Base-by-base conservation (phyloP, 495 filamentous ascomycete species). In the Penicillium mononematosum region DNA sequence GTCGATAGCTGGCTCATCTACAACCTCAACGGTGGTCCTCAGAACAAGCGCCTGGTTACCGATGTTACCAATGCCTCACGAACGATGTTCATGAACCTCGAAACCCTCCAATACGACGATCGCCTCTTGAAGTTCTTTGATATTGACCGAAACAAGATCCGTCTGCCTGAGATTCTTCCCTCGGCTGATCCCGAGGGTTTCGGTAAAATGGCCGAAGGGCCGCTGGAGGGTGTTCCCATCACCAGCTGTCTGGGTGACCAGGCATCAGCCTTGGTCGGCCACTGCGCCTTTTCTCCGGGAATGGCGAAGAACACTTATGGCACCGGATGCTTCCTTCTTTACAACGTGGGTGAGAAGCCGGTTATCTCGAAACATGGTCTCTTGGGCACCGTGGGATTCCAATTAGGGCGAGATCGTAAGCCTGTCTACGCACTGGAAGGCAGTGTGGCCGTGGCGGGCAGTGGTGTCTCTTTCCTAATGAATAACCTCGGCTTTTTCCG, bases 41-140 rank as follows among this genome's bases (percentile, higher is more conserved):
- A 84, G 47, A 84, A 84, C 41, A 79, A 82, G 47, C 68, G 89
- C 45, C 84, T 89, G 59, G 89, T 98, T 46, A 94, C 93, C 4
- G 93, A 98, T 70, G 85, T 87, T 16, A 95, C 91, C 46, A 98
- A 98, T 70, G 92, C 93, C 29, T 94, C 90, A 16, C 76, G 93
- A 58, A 98, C 93, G 50, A 96, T 96, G 93, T 96, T 96, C 71
- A 92, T 96, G 85, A 94, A 96, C 72, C 79, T 98, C 36, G 82
- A 87, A 58, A 94, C 88, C 5, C 77, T 95, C 29, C 75, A 96
- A 65, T 98, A 96, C 68, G 91, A 95, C 67, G 84, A 94, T 52
- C 81, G 78, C 41, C 79, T 96, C 5, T 78, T 98, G 45, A 75
- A 84, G 20, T 98, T 95, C 76, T 96, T 96, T 71, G 83, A 83